These are phyloP conservation scores for Dictyostelium intermedium DNA, from an alignment of 78 protist genomes.

Conservation along the genomic window DNA sequence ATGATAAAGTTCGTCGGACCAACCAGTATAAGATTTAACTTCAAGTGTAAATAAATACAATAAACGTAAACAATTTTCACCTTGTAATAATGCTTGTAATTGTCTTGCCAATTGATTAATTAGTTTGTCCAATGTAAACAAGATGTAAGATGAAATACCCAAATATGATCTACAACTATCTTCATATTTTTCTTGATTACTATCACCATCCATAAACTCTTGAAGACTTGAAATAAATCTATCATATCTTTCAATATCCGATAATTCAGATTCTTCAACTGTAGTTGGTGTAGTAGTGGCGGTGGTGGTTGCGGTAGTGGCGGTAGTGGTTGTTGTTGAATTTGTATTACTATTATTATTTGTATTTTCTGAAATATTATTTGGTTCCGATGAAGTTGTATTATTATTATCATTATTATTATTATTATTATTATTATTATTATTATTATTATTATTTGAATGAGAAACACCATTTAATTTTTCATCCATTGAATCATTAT, in stretches of 20 bases:
- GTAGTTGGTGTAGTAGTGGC: neutral
- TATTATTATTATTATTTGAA: neutral
- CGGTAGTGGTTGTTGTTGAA: neutral
- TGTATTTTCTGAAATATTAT: neutral
- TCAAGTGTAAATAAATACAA: slow-evolving; percentile 52
- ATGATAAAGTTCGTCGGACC: slow-evolving; percentile 55
- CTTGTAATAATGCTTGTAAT: slow-evolving; percentile 65
- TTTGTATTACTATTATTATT: neutral
- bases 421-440: neutral
- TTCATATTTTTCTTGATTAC: slow-evolving; percentile 57
- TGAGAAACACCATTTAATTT: neutral
- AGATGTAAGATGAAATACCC: slow-evolving; percentile 52
- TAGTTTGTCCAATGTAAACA: slow-evolving; percentile 66
- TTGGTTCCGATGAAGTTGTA: neutral
- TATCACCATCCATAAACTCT: slow-evolving; percentile 48
- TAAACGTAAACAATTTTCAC: slow-evolving; percentile 72
- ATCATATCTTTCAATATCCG: slow-evolving; percentile 49
- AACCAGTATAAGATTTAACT: slow-evolving; percentile 30
- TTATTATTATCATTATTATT: neutral
- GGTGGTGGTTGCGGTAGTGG: neutral
- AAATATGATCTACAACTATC: slow-evolving; percentile 75
- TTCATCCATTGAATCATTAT: slow-evolving; percentile 37
- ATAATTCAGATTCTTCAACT: slow-evolving; percentile 40
- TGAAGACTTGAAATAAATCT: slow-evolving; percentile 44
- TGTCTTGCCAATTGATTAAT: slow-evolving; percentile 52